Evolutionary conservation across 495 filamentous ascomycete genomes (phyloP).

Genomic region (Aspergillus kassunensis): DNA sequence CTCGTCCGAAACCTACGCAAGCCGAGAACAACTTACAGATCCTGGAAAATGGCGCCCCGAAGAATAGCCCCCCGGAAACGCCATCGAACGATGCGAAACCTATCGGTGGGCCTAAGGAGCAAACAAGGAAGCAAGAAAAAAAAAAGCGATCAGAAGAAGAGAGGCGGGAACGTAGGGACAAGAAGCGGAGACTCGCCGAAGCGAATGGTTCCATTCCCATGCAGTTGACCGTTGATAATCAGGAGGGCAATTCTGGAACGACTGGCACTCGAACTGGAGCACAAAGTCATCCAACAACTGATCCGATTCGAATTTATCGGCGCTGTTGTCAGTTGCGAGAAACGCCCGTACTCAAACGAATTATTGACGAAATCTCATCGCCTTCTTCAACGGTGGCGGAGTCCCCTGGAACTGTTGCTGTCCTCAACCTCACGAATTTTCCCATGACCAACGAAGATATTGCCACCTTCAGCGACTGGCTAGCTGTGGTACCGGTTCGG

Average conservation of each 20-base stretch:
- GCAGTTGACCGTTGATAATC: slow-evolving; percentile 61
- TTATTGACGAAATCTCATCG: slow-evolving; percentile 80
- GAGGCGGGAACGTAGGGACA: slow-evolving; percentile 79
- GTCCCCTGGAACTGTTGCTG: slow-evolving; percentile 67
- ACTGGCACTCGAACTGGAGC: slow-evolving; percentile 40
- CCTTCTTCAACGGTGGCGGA: slow-evolving; percentile 55
- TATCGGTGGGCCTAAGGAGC: slow-evolving; percentile 44
- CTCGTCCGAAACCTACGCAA: slow-evolving; percentile 52
- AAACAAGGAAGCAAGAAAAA: slow-evolving; percentile 76
- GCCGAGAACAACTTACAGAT: slow-evolving; percentile 51
- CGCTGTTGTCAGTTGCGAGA: slow-evolving; percentile 92
- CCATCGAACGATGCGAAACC: slow-evolving; percentile 26
- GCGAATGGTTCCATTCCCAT: slow-evolving; percentile 78
- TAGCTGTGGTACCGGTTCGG: slow-evolving; percentile 87
- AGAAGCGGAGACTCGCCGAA: slow-evolving; percentile 71
- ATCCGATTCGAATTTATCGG: slow-evolving; percentile 88
- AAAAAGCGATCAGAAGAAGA: slow-evolving; percentile 89
- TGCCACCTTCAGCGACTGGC: slow-evolving; percentile 83
- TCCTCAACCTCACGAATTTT: slow-evolving; percentile 79
- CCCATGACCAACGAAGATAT: slow-evolving; percentile 78
- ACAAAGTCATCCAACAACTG: slow-evolving; percentile 75
- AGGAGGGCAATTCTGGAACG: slow-evolving; percentile 40
- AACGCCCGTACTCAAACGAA: slow-evolving; percentile 80
- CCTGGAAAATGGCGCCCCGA: slow-evolving; percentile 19
- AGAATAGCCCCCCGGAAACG: slow-evolving; percentile 17